Conservation (phyloP, 768 basidiomycete genomes). For the Mycena polygramma region DNA sequence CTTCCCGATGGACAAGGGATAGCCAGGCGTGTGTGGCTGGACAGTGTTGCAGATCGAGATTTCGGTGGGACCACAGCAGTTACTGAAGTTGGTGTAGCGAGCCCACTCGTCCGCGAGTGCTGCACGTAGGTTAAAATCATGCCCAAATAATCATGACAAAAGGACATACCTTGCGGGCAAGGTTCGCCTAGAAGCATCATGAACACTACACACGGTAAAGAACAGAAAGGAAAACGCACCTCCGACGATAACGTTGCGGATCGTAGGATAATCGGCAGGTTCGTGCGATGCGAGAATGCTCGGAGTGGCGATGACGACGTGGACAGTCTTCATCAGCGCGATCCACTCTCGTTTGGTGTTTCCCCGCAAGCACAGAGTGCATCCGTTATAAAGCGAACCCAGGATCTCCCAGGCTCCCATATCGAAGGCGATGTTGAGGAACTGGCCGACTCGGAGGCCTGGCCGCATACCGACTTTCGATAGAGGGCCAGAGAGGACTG, state of each 20-base stretch:
- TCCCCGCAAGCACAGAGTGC: constrained; percentile 60
- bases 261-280: constrained; percentile 57
- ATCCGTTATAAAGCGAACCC: constrained; percentile 58
- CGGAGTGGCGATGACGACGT: constrained; percentile 61
- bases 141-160: no score
- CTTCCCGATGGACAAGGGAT: constrained; percentile 54
- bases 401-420: constrained; percentile 64
- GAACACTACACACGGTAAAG: not conserved
- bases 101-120: constrained; percentile 40
- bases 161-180: constrained; percentile 54
- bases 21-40: constrained; percentile 52
- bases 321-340: constrained; percentile 55
- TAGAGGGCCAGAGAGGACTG: constrained; percentile 44
- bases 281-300: constrained; percentile 57
- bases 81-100: constrained; percentile 48
- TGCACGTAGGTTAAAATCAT: constrained; percentile 28
- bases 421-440: constrained; percentile 61
- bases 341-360: constrained; percentile 58
- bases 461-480: constrained; percentile 58
- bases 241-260: constrained; percentile 56
- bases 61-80: constrained; percentile 62
- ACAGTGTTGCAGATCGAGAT: constrained; percentile 63
- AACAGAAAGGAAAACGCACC: constrained; percentile 10
- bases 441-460: constrained; percentile 56
- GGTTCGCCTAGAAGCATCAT: constrained; percentile 50